phyloP scores from a whole-genome alignment of 2,329 filamentous ascomycete genomes.

The Lizonia empirigonia region DNA sequence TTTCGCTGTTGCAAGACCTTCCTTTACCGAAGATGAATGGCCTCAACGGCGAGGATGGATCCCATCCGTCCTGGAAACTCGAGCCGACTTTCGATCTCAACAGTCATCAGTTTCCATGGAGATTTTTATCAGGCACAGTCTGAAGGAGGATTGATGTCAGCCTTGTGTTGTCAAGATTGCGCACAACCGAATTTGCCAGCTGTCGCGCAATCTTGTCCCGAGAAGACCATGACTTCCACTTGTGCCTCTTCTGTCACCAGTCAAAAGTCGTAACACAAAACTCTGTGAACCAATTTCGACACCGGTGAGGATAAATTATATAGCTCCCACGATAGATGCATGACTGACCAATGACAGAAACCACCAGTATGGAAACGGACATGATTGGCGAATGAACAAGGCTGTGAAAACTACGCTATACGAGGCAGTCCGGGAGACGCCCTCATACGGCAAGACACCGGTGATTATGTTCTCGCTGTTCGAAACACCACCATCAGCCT shows the following conservation, averaged over 20 bases:
- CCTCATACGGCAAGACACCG: background rate
- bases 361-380: background rate
- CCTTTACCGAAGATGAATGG: conserved; percentile 38
- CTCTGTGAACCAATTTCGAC: background rate
- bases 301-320: conserved; percentile 2
- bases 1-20: conserved; percentile 42
- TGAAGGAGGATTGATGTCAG: conserved; percentile 20
- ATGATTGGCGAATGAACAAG: conserved; percentile 6
- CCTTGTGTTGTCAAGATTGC: background rate
- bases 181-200: background rate
- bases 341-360: background rate
- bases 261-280: background rate
- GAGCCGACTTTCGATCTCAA: conserved; percentile 39
- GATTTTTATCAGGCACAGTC: conserved; percentile 40
- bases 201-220: too few relatives aligned
- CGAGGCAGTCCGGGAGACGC: conserved; percentile 9
- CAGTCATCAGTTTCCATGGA: conserved; percentile 43
- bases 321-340: background rate
- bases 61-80: conserved; percentile 38
- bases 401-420: conserved; percentile 3
- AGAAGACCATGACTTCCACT: too few relatives aligned
- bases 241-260: background rate
- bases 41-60: conserved; percentile 30
- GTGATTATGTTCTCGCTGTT: background rate
- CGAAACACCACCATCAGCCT: background rate